Conservation (phyloP, 768 basidiomycete species). For the Pleurotus pulmonarius region DNA sequence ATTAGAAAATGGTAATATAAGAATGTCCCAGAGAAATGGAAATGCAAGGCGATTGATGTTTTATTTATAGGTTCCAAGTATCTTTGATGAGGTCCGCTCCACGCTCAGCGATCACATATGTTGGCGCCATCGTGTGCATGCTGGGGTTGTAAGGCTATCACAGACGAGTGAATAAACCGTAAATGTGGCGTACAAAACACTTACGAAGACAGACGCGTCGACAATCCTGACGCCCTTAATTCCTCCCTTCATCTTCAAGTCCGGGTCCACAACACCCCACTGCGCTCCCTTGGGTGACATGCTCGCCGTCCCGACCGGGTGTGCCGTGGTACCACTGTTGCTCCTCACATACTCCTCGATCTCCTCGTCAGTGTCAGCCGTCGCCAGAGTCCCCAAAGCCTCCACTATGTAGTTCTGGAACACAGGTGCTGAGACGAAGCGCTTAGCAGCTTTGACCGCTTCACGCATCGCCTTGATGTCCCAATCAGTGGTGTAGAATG, state of each 20-base stretch:
- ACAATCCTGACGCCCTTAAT: constrained; percentile 29
- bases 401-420: constrained; percentile 24
- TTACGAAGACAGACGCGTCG: constrained; percentile 33
- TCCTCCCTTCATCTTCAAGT: constrained; percentile 26
- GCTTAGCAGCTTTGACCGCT: constrained; percentile 18
- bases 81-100: not conserved
- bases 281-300: constrained; percentile 25
- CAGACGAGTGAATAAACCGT: not conserved
- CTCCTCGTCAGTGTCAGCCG: constrained; percentile 21
- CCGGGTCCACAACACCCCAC: constrained; percentile 30
- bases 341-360: constrained; percentile 19
- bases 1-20: no score
- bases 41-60: no score
- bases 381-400: constrained; percentile 14
- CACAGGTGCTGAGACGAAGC: constrained; percentile 20
- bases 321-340: constrained; percentile 14
- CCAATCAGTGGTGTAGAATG: constrained; percentile 12
- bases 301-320: constrained; percentile 24
- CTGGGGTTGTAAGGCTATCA: not conserved
- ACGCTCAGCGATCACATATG: not conserved
- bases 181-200: constrained; percentile 7
- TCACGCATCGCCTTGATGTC: constrained; percentile 23
- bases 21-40: no score
- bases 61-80: not conserved
- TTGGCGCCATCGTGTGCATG: not conserved